Base-by-base conservation (phyloP, 441 rosid species). In the Jatropha podagrica region DNA sequence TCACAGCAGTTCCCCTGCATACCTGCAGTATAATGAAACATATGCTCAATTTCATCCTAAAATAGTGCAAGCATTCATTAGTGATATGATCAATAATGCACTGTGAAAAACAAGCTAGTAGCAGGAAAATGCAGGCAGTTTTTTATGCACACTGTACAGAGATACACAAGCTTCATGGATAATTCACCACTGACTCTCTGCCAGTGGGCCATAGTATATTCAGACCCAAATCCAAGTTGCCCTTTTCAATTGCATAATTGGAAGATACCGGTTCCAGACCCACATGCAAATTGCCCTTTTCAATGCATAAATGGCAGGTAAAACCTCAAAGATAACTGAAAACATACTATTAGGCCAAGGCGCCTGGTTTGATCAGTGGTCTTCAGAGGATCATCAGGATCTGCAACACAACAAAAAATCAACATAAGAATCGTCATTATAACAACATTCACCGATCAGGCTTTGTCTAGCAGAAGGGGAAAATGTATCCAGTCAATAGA, bases 1-100 rank as follows among this genome's bases (percentile, higher is more conserved):
- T 93, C 68, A 93, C 97, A 0, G 98, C 96, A 48, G 99, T 93
- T 81, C 97, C 97, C 75, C 98, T 85, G 79, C 99, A 95, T 37
- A 95, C 90, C 94, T 92, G 83, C 83, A 75, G 32, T 26, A 44
- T 11, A 74, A 55, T 0, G 26, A 27, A 44, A 63, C 41, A n/a
- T 18, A 18, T 3, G 2, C 3, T 4, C 7, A 59, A 4, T 65
- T 4, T 0, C 38, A n/a, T 3, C 20, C 27, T 12, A 4, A 23
- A 42, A 13, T 23, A 9, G 44, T 46, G 9, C 17, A 6, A 46
- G 10, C n/a, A 11, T 48, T 27, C 0, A 13, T 4, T 46, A 23
- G 55, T 12, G 15, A 65, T 13, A 15, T 12, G 18, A 40, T 18
- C 18, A 2, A 70, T n/a, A 20, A 20, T 44, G 37, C 54, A 3